phyloP scores from a whole-genome alignment of 2,329 filamentous ascomycete genomes.

The Gaeumannomyces sp. region DNA sequence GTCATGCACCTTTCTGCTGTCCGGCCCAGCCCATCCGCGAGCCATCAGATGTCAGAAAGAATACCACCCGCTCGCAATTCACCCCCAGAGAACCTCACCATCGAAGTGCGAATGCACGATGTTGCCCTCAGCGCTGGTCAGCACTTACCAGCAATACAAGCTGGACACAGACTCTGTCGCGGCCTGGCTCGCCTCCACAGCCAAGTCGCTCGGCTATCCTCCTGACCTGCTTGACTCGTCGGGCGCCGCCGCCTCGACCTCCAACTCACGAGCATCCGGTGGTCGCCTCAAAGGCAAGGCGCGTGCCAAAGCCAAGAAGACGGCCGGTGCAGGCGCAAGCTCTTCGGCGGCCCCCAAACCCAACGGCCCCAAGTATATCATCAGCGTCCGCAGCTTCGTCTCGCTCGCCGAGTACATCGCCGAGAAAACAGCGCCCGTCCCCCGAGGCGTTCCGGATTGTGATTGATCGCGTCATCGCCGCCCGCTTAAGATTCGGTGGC shows the following conservation, averaged over 20 bases:
- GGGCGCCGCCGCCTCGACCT: not conserved
- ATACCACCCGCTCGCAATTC: too few relatives aligned
- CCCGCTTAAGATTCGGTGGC: constrained; percentile 23
- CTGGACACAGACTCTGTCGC: constrained; percentile 33
- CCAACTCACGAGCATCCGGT: too few relatives aligned
- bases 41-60: too few relatives aligned
- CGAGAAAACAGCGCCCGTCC: constrained; percentile 16
- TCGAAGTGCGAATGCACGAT: too few relatives aligned
- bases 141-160: constrained; percentile 34
- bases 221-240: constrained; percentile 16
- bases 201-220: constrained; percentile 27
- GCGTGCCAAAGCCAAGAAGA: constrained; percentile 19
- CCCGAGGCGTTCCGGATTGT: constrained; percentile 23
- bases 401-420: constrained; percentile 31
- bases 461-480: constrained; percentile 31
- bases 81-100: too few relatives aligned
- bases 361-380: constrained; percentile 23
- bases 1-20: too few relatives aligned
- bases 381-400: constrained; percentile 32
- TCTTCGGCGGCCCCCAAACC: not conserved
- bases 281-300: constrained; percentile 24
- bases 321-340: constrained; percentile 1
- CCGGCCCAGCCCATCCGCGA: too few relatives aligned
- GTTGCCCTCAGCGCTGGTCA: constrained; percentile 16
- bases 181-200: constrained; percentile 35